Base-by-base conservation (phyloP, 202 grass and related monocot genomes). In the Saccharum hybrid region DNA sequence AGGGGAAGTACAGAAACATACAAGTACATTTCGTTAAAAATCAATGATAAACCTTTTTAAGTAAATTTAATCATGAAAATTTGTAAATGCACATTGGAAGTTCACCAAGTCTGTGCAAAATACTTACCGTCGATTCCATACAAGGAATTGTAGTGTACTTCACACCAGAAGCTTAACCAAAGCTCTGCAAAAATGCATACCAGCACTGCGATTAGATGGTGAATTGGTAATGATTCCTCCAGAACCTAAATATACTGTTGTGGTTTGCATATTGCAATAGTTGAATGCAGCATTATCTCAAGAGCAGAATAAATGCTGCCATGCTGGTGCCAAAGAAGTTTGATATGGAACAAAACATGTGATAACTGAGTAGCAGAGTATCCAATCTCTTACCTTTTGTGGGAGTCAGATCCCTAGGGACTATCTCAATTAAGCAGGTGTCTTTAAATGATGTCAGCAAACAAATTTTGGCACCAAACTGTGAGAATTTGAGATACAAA, bases 121-220 rank as follows among this genome's bases (percentile, higher is more conserved):
- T 42, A 88, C 76, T 90, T 71, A 99, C 96, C 93, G 63, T 96
- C 84, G 80, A 88, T 81, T 82, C 82, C 93, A 77, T 99, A 96
- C 34, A 99, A 86, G 73, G 96, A 99, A 88, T 99, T 99, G 77
- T 96, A 99, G 88, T 99, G 96, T 62, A 99, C 96, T 89, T 99
- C 96, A 52, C 93, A 94, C 96, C 96, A 98, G 74, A 94, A 96
- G 83, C 96, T 98, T 56, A 98, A 84, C 96, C 96, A 99, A 37
- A 99, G 30, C 88, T 88, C 96, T 99, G 76, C 62, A 92, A 81
- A 69, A 79, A 76, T 63, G 54, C 39, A 4, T 18, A 45, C 4
- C 67, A 74, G 14, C n/a, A 0, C 82, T 73, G 54, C 21, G 70
- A 88, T 90, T 72, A 90, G 54, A 51, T 63, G 28, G 28, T 52